These are phyloP conservation scores for Aureobasidium sp. DNA, from an alignment of 2,329 filamentous ascomycete species.

Conservation along the genomic window DNA sequence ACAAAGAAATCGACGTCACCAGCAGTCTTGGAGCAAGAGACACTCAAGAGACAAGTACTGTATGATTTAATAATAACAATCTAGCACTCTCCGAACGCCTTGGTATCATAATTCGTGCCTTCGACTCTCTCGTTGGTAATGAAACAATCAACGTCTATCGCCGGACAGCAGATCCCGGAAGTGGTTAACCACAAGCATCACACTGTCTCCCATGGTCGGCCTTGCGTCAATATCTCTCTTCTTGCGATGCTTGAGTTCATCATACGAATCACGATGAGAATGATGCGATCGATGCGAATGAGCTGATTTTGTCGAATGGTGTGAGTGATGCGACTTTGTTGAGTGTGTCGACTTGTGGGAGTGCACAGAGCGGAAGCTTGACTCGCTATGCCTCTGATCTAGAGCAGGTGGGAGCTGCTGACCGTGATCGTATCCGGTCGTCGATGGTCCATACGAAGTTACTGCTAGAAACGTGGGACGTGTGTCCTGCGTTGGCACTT, in stretches of 20 bases:
- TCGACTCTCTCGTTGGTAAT: background rate
- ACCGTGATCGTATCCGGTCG: background rate
- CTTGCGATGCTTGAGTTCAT: background rate
- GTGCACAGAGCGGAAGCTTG: background rate
- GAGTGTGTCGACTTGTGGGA: slow-evolving; percentile 5
- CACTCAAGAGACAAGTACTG: background rate
- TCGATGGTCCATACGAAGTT: background rate
- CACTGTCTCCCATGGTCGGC: slow-evolving; percentile 11
- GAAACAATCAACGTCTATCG: background rate
- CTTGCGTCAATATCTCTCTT: background rate
- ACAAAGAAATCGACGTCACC: background rate
- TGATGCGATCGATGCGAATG: background rate
- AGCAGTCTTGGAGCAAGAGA: background rate
- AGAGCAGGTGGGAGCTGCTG: background rate
- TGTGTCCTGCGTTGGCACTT: background rate
- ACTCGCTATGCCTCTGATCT: background rate
- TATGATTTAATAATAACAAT: background rate
- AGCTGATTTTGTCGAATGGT: background rate
- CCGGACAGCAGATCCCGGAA: background rate
- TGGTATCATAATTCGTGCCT: background rate
- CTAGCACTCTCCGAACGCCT: background rate
- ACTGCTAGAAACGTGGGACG: background rate
- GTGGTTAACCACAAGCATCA: slow-evolving; percentile 10
- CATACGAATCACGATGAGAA: background rate
- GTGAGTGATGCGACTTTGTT: background rate